Evolutionary conservation across 208 protist genomes (phyloP), one percentile per base, ranked within the genome.

Genomic region (Trypanosomatidae sp.): DNA sequence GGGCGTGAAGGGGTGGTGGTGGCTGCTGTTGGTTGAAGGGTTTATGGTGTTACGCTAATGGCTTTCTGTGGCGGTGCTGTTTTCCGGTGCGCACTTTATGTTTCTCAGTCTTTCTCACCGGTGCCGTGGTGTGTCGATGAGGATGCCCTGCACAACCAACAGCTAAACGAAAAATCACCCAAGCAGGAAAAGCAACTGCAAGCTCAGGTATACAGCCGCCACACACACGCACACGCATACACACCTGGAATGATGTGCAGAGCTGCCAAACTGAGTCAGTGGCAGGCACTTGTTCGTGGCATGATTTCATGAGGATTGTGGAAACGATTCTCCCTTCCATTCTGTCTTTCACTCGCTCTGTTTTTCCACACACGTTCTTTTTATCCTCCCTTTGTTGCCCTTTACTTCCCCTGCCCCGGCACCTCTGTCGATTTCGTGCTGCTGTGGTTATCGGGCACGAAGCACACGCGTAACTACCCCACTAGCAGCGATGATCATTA

Each of bases 371-470:
- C 30, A 12, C 52, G 12, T 62, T 62, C 67, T 4, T 28, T 46
- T 46, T 22, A 22, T 67, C 43, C 36, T 44, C 62, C 7, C 33
- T 62, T 62, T 1, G n/a, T 69, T 69, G 53, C 62, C 30, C 62
- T 0, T 60, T 62, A n/a, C 62, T 39, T 36, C 39, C 28, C 17
- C 28, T 13, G 15, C 58, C 33, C 62, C 28, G 25, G n/a, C 15
- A 33, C 22, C 66, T 28, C n/a, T 43, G 33, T 39, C 36, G 36
- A 39, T 39, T 6, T 39, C 3, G 3, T 39, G 36, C 36, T 6
- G 36, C 36, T 39, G 36, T 39, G 36, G 36, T 39, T 39, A 39
- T 39, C 36, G 36, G 36, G 36, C 36, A 39, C 36, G 36, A 39
- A 39, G 36, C 36, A 39, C 36, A 39, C 36, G 36, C 36, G 36